A percentile compares a stretch with the other conserved stretches of the same genome.
These are phyloP conservation scores for Carex myosuroides DNA, from an alignment of 176 grass and related monocot species.

Conservation along the genomic window DNA sequence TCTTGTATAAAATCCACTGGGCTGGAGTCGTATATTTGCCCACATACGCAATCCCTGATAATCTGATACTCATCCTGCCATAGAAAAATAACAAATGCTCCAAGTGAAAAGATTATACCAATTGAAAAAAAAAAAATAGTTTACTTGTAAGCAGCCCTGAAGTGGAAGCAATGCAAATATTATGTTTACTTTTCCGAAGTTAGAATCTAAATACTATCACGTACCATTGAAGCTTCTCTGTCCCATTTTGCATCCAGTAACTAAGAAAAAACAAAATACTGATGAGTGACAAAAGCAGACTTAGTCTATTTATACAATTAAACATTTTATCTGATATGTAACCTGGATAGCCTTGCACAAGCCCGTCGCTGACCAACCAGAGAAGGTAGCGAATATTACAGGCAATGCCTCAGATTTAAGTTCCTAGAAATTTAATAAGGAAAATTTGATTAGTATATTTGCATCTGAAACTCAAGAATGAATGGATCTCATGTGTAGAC, in stretches of 20 bases:
- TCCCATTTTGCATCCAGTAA: constrained; percentile 71
- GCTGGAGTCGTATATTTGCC: constrained; percentile 86
- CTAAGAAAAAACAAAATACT: constrained; percentile 24
- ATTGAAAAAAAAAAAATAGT: neutral
- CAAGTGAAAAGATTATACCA: neutral
- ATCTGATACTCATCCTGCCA: constrained; percentile 62
- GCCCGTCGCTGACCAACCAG: constrained; percentile 74
- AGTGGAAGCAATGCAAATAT: constrained; percentile 16
- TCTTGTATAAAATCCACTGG: constrained; percentile 75
- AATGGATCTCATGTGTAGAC: neutral
- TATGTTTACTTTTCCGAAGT: neutral
- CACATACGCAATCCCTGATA: constrained; percentile 71
- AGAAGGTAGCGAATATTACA: constrained; percentile 68
- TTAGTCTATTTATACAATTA: constrained; percentile 13
- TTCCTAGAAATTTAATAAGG: constrained; percentile 53
- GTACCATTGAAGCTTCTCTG: constrained; percentile 64
- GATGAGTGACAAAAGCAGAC: neutral
- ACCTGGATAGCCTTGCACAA: constrained; percentile 96
- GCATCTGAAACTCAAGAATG: neutral
- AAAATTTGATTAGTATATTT: neutral
- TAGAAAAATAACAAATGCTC: constrained; percentile 1
- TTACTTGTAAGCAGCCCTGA: neutral
- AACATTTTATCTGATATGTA: constrained; percentile 19
- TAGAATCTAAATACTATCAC: constrained; percentile 20
- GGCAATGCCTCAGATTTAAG: constrained; percentile 54